Conservation (phyloP, 352 stramenopile genomes). For the Saprolegnia diclina region DNA sequence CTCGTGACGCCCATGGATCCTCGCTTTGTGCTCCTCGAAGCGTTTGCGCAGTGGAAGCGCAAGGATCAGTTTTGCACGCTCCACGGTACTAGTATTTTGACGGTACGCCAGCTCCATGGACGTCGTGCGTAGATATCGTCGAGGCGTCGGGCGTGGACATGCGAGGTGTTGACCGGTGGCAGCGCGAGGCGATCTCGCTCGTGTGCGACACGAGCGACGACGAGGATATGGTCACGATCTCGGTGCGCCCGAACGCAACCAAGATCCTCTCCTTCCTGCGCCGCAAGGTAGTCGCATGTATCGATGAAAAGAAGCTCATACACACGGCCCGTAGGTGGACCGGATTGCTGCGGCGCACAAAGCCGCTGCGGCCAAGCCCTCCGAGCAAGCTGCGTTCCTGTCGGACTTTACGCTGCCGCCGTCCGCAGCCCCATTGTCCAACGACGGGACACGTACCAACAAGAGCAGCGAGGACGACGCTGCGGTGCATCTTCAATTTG, state of each 20-base stretch:
- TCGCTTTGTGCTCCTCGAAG: slow-evolving; percentile 64
- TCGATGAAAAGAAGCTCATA: not conserved
- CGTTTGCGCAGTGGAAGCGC: slow-evolving; percentile 24
- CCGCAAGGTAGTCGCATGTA: not conserved
- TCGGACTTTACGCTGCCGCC: not conserved
- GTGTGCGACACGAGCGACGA: slow-evolving; percentile 9
- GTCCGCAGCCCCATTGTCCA: not conserved
- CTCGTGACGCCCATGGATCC: slow-evolving; percentile 63
- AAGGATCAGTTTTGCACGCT: slow-evolving; percentile 10
- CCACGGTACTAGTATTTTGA: not conserved
- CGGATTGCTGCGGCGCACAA: not conserved
- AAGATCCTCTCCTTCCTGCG: slow-evolving; percentile 18
- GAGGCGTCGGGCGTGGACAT: slow-evolving; percentile 7
- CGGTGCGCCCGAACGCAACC: slow-evolving; percentile 10
- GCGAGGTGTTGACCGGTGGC: not conserved
- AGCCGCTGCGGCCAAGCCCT: not conserved
- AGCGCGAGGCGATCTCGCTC: not conserved
- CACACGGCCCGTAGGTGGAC: slow-evolving; percentile 1
- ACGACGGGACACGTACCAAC: not conserved
- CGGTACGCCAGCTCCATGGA: not conserved
- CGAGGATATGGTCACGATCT: not conserved
- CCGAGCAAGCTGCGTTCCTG: not conserved
- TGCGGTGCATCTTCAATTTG: not conserved
- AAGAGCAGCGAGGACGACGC: slow-evolving; percentile 7
- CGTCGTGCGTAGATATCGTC: slow-evolving; percentile 11